Conservation (phyloP, 2,329 filamentous ascomycete genomes). For the Trichoderma gracile region DNA sequence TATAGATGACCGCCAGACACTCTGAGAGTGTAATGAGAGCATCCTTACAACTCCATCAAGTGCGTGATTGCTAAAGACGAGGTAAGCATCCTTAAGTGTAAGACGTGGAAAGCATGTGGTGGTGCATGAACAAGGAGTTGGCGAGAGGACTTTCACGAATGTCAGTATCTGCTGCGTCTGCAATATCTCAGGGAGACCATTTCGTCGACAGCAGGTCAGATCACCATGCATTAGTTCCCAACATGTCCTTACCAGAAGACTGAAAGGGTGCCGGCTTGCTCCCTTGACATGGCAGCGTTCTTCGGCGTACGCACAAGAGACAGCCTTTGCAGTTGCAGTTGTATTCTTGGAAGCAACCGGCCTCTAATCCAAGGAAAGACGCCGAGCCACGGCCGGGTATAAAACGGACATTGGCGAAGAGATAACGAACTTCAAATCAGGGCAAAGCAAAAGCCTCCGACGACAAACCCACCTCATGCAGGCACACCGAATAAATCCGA, state of each 20-base stretch:
- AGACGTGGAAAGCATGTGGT: background rate
- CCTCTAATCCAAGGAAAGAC: background rate
- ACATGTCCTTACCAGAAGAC: background rate
- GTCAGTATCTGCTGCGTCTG: background rate
- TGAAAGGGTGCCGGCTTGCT: background rate
- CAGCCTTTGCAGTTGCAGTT: too few relatives aligned
- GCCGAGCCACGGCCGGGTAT: conserved; percentile 12
- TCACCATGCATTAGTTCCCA: background rate
- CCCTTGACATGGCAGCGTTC: background rate
- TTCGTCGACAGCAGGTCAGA: background rate
- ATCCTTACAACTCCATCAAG: too few relatives aligned
- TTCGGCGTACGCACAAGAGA: too few relatives aligned
- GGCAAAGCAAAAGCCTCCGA: background rate
- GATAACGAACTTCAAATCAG: background rate
- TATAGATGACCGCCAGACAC: background rate
- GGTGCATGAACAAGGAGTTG: background rate
- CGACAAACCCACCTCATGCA: conserved; percentile 1
- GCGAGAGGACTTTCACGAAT: background rate
- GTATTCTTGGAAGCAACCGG: background rate
- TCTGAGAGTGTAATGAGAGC: background rate
- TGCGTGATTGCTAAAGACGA: too few relatives aligned
- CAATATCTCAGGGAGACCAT: background rate
- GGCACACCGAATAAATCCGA: background rate
- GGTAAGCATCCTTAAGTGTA: background rate
- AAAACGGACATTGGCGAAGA: background rate